Evolutionary conservation across 2,329 filamentous ascomycete genomes (phyloP), one percentile per base, ranked within the genome.

Genomic region (Fusarium beomiforme): DNA sequence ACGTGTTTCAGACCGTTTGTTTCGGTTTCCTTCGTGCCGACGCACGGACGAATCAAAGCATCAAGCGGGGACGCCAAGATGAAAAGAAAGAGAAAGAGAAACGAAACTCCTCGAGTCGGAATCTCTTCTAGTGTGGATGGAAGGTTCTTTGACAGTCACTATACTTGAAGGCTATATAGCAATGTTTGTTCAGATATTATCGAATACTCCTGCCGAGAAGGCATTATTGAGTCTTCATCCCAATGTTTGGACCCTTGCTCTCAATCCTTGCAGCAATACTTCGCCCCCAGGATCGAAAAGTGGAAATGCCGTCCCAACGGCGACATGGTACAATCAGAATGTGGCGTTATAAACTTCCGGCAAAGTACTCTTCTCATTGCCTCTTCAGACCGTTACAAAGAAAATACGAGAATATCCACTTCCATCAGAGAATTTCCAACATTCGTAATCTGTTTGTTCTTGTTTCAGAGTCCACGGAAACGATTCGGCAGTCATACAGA

Each of bases 1-100:
- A 57, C 65, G 37, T 37, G 69, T 72, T 72, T 72, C 69, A 72
- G 69, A 70, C 56, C 49, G 56, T 71, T 59, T 72, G 61, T 72
- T 72, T 72, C 49, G 66, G 69, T 66, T 71, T 69, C 65, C 62
- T 67, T 72, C 59, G 57, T 42, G 44, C 44, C 39, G 55, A 67
- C 46, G 26, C 33, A 62, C 33, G 39, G 41, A 31, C 63, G 49
- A 67, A 67, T 67, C 42, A 55, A 50, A 67, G 63, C 24, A 24
- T 56, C 14, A 2, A 61, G 60, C 56, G 54, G 59, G 64, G 46
- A 55, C 63, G 42, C 64, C 63, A 67, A 56, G 47, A 12, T 14
- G 13, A 19, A 36, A 24, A 24, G 39, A 23, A 24, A 60, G 24
- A 24, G 37, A 26, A 39, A 46, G 19, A 14, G 31, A 17, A 0